These are phyloP conservation scores for Clohesyomyces aquaticus DNA, from an alignment of 495 filamentous ascomycete species.

Conservation along the genomic window DNA sequence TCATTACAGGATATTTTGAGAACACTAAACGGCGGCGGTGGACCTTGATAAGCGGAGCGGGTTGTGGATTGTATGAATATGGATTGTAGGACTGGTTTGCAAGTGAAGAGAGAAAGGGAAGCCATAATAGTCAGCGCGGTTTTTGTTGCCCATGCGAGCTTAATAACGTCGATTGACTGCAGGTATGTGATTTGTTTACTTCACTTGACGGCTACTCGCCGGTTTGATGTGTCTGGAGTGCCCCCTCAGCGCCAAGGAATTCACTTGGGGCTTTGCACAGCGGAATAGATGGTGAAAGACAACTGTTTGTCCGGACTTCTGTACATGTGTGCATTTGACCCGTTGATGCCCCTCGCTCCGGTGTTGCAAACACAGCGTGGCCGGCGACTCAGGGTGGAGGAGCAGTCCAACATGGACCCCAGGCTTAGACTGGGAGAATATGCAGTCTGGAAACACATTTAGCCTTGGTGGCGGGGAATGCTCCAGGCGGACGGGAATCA, in stretches of 20 bases:
- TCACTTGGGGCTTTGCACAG: too few relatives aligned
- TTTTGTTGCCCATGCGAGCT: neutral
- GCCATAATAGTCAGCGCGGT: neutral
- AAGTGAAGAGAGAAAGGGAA: neutral
- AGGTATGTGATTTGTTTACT: neutral
- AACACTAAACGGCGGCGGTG: too few relatives aligned
- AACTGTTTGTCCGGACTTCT: too few relatives aligned
- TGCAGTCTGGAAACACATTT: constrained; percentile 12
- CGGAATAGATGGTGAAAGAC: too few relatives aligned
- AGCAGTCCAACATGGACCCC: constrained; percentile 15
- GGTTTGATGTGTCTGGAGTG: neutral
- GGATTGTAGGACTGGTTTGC: neutral
- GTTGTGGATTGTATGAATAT: neutral
- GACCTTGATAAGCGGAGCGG: too few relatives aligned
- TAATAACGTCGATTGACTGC: neutral
- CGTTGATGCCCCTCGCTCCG: too few relatives aligned
- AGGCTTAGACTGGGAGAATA: constrained; percentile 19
- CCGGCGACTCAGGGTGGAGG: neutral
- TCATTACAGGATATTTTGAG: neutral
- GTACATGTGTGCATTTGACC: too few relatives aligned
- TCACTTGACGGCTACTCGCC: neutral
- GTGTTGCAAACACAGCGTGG: neutral
- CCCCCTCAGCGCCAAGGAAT: too few relatives aligned
- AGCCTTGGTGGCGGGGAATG: neutral
- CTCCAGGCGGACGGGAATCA: neutral